Conservation (phyloP, 1,139 yeast genomes). For the Hyphopichia buzzinii region DNA sequence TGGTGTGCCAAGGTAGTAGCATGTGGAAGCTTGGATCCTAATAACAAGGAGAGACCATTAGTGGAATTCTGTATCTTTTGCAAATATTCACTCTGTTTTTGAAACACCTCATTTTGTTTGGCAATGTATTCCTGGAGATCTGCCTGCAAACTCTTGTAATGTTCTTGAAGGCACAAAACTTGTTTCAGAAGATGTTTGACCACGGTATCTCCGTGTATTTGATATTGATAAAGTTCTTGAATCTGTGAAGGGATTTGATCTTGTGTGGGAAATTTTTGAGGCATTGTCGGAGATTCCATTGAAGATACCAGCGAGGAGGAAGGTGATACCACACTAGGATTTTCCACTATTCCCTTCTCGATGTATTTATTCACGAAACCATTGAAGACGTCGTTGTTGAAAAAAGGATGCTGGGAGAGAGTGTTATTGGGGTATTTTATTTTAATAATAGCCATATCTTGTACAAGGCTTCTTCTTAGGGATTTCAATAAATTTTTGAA, state of each 20-base stretch:
- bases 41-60: conserved; percentile 19
- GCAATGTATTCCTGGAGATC: conserved; percentile 16
- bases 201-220: conserved; percentile 6
- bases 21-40: conserved; percentile 16
- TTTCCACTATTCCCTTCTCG: conserved; percentile 8
- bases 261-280: background rate
- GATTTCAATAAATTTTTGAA: conserved; percentile 18
- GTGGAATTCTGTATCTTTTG: conserved; percentile 17
- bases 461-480: conserved; percentile 27
- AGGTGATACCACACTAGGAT: background rate
- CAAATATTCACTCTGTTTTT: conserved; percentile 18
- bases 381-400: conserved; percentile 20
- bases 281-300: background rate
- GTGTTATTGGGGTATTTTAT: conserved; percentile 25
- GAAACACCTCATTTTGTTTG: conserved; percentile 19
- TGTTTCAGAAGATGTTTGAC: conserved; percentile 16
- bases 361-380: conserved; percentile 18
- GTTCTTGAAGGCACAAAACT: conserved; percentile 13
- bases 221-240: conserved; percentile 4
- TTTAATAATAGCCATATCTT: conserved; percentile 33
- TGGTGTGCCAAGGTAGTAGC: conserved; percentile 17
- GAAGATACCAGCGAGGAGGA: conserved; percentile 5
- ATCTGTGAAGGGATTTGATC: background rate
- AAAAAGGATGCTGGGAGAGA: conserved; percentile 26
- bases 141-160: conserved; percentile 14